Evolutionary conservation across 768 basidiomycete genomes (phyloP), one percentile per base, ranked within the genome.

Genomic region (Asterophora parasitica): DNA sequence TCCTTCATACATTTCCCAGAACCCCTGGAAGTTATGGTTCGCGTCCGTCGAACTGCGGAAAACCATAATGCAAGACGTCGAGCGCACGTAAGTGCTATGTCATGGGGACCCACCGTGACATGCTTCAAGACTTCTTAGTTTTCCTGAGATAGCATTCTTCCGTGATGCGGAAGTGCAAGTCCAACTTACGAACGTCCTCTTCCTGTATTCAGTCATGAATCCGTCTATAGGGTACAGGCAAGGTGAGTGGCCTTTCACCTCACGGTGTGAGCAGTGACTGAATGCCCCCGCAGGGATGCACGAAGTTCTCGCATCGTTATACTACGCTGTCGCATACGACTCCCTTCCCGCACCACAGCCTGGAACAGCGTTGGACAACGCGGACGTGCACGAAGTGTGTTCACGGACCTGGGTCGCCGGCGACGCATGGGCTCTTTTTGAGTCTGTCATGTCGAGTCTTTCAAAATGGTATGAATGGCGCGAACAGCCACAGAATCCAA

Each of bases 11-110:
- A 7, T 38, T 12, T 13, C 42, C 30, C n/a, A 94, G 83, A 96
- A 94, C 66, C 94, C 94, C 8, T 99, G 96, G 96, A 87, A 82
- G 56, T 79, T 82, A 39, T 98, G 92, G 91, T 99, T 97, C 65
- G 73, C 82, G 23, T 80, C 92, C 33, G 76, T 93, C 13, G 96
- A 98, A 50, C 71, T 97, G 32, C 77, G 93, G 30, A 92, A 86
- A 62, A 89, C 82, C 10, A 96, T 99, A 40, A 68, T 81, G 32
- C 92, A 96, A 65, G 96, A 99, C 61, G 96, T 99, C 0, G 92
- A 96, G 57, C 76, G 96, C 58, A 98, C 96, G 84, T 93, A 66
- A 65, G 90, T 72, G 42, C 36, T 8, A 26, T 42, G 19, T 28
- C 12, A 48, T 41, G 40, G 32, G 48, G 20, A 45, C 44, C 38